Evolutionary conservation across 148 eudicot species (phyloP), one percentile per base, ranked within the genome.

Genomic region (Polygonum maritimum): DNA sequence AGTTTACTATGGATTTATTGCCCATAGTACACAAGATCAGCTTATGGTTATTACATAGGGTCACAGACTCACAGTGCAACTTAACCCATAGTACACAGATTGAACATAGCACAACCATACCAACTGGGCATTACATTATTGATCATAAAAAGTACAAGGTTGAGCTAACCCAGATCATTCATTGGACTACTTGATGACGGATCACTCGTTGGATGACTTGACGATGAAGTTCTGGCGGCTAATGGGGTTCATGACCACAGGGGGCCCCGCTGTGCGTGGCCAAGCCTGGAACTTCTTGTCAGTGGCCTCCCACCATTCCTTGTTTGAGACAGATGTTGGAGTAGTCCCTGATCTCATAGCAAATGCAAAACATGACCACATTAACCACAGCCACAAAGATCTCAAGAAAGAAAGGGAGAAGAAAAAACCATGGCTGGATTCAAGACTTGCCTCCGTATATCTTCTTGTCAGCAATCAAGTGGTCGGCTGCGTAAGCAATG

Each of bases 211-310:
- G 26, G 41, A 18, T 2, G 78, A 36, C 63, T 81, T 81, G 49
- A 81, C 78, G 36, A 81, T 48, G 72, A 81, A 81, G 62, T 81
- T 81, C 77, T 77, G 80, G 80, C 83, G 80, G 74, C 82, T 57
- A 44, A 80, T 80, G 60, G 82, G 83, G 76, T 80, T 80, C 79
- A 80, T 80, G 73, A 76, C 82, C 47, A 80, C 79, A 0, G 83
- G 83, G 21, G 83, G 83, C 3, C 83, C 83, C 0, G 83, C 83
- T 5, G 78, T 81, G 80, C 83, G 80, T 13, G 80, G 83, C 83
- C 80, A 81, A 73, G 77, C 77, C 72, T 81, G 83, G 60, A 81
- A 81, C 70, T 74, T 78, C 78, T 69, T 69, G 60, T 81, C 83
- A n/a, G 83, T 74, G 74, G 74, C 80, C 26, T 74, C 75, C 78